These are phyloP conservation scores for Dactylellina haptotyla DNA, from an alignment of 2,329 filamentous ascomycete genomes.

Conservation along the genomic window DNA sequence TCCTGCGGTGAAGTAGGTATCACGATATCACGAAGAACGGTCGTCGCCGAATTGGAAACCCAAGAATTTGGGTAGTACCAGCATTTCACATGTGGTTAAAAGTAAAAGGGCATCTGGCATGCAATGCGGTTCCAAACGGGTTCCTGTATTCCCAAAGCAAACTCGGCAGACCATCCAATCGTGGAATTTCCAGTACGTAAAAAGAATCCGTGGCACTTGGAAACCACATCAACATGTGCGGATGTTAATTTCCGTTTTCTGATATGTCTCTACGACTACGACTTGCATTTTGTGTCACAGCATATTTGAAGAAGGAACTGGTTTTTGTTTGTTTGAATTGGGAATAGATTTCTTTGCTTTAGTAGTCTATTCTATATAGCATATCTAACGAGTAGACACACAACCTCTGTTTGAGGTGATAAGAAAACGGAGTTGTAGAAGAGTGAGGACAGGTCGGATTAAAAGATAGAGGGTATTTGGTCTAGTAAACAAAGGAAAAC, in stretches of 20 bases:
- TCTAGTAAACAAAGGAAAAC: slow-evolving; percentile 19
- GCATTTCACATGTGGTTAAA: background rate
- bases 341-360: slow-evolving; percentile 13
- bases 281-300: background rate
- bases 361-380: slow-evolving; percentile 19
- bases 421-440: slow-evolving; percentile 6
- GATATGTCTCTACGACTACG: background rate
- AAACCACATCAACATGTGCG: background rate
- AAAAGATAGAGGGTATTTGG: slow-evolving; percentile 32
- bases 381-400: slow-evolving; percentile 4
- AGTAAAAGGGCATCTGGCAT: background rate
- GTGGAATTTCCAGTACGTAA: slow-evolving; percentile 26
- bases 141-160: background rate
- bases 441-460: background rate
- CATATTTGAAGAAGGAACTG: background rate
- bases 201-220: slow-evolving; percentile 1
- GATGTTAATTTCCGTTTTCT: slow-evolving; percentile 16
- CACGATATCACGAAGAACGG: background rate
- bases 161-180: slow-evolving; percentile 13
- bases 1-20: background rate
- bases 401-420: slow-evolving; percentile 5
- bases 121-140: background rate
- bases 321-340: slow-evolving; percentile 1
- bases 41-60: slow-evolving; percentile 13
- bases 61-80: slow-evolving; percentile 4